Base-by-base conservation (phyloP, 2,329 filamentous ascomycete species). In the Phyllachora maydis region DNA sequence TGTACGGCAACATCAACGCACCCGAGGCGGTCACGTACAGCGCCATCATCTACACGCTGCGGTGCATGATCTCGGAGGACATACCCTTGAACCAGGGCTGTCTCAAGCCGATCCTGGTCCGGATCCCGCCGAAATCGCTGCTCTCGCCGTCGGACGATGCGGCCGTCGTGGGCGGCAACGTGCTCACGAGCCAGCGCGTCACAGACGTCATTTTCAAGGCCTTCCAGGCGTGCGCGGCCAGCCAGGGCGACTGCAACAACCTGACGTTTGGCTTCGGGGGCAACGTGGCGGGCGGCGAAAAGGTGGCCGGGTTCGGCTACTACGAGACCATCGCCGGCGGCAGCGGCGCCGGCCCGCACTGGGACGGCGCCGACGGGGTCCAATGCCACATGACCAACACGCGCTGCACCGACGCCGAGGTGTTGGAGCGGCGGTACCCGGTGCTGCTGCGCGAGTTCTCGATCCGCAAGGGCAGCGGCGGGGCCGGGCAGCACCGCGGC, bases 51-150 rank as follows among this genome's bases (percentile, higher is more conserved):
- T 90, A 90, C 55, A 81, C 74, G 35, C 56, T 90, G 8, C 68
- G 79, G 21, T 78, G 71, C 37, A 59, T 91, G 28, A 81, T 90
- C 36, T 69, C 64, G 18, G 66, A 78, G 32, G 76, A 85, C 34
- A 83, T 90, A 9, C 81, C 79, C 0, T 59, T 90, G 4, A 90
- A 90, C 49, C 79, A 90, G 47, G 79, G 79, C 32, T 90, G 79
- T 32, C 54, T 88, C 3, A 65, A 65, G 23, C 78, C 79, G 1
- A 76, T 88, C 35, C 59, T 67, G 25, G 73, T 88, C 38, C 55
- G 57, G 22, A 81, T 85, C 23, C 75, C 78, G 0, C 61, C 66
- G 6, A 65, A 66, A 32, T 73, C 65, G 8, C 73, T 88, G 40
- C 61, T 90, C 16, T 72, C 65, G 0, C 79, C 79, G 0, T 75